These are phyloP conservation scores for Elaeagnus macrophylla DNA, from an alignment of 306 rosid species.

Conservation along the genomic window DNA sequence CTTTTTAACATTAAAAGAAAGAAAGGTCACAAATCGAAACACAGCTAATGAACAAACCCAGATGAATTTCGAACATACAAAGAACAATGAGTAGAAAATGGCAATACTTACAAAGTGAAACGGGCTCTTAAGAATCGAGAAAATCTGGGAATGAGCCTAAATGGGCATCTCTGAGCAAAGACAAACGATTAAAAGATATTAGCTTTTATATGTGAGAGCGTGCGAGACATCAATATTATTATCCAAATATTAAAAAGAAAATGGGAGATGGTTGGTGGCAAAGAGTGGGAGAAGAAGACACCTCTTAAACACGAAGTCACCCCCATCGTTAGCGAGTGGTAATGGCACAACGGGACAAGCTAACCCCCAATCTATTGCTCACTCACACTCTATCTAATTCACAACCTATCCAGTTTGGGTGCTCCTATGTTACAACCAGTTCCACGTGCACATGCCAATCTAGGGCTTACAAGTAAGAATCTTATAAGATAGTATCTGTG, in stretches of 20 bases:
- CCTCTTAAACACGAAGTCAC: constrained; percentile 2
- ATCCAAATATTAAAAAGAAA: constrained; percentile 8
- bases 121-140: constrained; percentile 20
- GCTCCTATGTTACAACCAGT: background rate
- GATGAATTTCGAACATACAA: background rate
- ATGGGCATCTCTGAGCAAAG: constrained; percentile 16
- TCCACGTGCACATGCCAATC: constrained; percentile 2
- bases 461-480: constrained; percentile 6
- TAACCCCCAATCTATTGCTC: background rate
- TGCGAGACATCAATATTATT: constrained; percentile 6
- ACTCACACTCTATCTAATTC: background rate
- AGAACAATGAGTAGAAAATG: constrained; percentile 8
- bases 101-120: constrained; percentile 22
- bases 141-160: constrained; percentile 27
- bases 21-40: background rate
- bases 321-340: constrained; percentile 64
- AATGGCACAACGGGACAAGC: constrained; percentile 26
- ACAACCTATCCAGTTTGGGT: background rate
- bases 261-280: constrained; percentile 16
- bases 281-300: constrained; percentile 25
- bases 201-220: constrained; percentile 18
- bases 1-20: background rate
- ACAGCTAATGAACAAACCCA: constrained; percentile 7
- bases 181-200: background rate
- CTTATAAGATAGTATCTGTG: background rate